These are phyloP conservation scores for Lobosporangium transversale DNA, from an alignment of 192 early-diverging fungal species.

Conservation along the genomic window DNA sequence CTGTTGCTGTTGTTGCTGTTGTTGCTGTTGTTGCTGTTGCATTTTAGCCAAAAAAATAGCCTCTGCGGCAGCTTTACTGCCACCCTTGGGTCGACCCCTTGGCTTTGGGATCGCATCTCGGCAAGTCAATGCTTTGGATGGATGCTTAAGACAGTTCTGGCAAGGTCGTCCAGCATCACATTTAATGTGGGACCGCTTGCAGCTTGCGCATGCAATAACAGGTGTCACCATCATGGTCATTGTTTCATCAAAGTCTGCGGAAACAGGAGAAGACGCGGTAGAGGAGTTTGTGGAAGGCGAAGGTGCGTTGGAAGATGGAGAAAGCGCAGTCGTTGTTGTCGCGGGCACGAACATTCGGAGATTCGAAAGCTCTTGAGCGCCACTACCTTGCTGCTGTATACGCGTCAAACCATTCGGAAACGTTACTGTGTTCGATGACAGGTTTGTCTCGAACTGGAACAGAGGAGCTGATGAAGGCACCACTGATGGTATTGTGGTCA, in stretches of 20 bases:
- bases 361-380: neutral
- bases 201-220: constrained; percentile 36
- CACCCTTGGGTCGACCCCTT: constrained; percentile 47
- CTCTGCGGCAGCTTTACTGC: constrained; percentile 46
- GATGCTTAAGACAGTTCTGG: constrained; percentile 42
- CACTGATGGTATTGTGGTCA: neutral
- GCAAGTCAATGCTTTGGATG: constrained; percentile 41
- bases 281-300: constrained; percentile 31
- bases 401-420: neutral
- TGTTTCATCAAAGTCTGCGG: constrained; percentile 11
- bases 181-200: constrained; percentile 49
- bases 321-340: neutral
- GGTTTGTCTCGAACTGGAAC: neutral
- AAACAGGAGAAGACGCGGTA: constrained; percentile 12
- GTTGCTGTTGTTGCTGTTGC: constrained; percentile 16
- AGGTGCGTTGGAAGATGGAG: constrained; percentile 11
- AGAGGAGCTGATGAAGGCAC: neutral
- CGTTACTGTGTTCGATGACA: neutral
- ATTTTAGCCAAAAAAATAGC: constrained; percentile 25
- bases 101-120: constrained; percentile 48
- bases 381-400: neutral
- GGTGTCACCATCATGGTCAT: neutral
- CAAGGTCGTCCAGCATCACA: constrained; percentile 45
- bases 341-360: neutral
- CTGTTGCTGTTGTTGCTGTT: neutral